phyloP scores from a whole-genome alignment of 2,329 filamentous ascomycete genomes.

The Aspergillus fructus region DNA sequence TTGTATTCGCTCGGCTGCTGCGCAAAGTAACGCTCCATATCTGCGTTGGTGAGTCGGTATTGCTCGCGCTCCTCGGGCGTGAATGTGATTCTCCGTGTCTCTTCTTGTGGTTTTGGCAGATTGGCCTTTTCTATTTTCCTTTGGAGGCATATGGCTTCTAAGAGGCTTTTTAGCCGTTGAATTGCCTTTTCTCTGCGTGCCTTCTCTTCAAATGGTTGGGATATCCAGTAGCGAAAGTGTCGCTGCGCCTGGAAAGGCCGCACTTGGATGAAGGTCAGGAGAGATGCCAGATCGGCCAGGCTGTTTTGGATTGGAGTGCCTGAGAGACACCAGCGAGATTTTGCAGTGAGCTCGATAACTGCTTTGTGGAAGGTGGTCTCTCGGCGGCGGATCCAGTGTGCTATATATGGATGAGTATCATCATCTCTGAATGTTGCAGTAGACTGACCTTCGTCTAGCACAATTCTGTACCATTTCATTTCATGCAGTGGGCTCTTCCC shows the following conservation, averaged over 20 bases:
- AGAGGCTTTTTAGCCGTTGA: constrained; percentile 23
- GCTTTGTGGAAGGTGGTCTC: constrained; percentile 47
- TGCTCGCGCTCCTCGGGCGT: not conserved
- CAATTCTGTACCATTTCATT: constrained; percentile 45
- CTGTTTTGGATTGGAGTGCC: constrained; percentile 57
- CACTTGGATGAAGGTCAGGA: constrained; percentile 51
- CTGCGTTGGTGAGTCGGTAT: not conserved
- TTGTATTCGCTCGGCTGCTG: not conserved
- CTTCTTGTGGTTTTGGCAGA: constrained; percentile 20
- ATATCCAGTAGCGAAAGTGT: not conserved
- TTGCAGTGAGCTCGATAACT: constrained; percentile 43
- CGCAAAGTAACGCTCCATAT: not conserved
- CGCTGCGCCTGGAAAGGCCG: not conserved
- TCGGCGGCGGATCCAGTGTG: constrained; percentile 52
- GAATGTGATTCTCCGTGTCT: not conserved
- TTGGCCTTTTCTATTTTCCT: constrained; percentile 20
- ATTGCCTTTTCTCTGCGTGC: constrained; percentile 16
- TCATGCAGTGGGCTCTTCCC: not conserved
- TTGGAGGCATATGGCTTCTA: constrained; percentile 32
- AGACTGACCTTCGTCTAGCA: constrained; percentile 48
- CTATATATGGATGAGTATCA: constrained; percentile 32
- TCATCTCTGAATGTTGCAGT: not conserved
- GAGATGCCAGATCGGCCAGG: constrained; percentile 52
- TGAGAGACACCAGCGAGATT: constrained; percentile 54
- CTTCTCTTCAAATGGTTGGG: constrained; percentile 38